phyloP scores from a whole-genome alignment of 1,284 basidiomycete genomes.

The Trichosporon sp. region DNA sequence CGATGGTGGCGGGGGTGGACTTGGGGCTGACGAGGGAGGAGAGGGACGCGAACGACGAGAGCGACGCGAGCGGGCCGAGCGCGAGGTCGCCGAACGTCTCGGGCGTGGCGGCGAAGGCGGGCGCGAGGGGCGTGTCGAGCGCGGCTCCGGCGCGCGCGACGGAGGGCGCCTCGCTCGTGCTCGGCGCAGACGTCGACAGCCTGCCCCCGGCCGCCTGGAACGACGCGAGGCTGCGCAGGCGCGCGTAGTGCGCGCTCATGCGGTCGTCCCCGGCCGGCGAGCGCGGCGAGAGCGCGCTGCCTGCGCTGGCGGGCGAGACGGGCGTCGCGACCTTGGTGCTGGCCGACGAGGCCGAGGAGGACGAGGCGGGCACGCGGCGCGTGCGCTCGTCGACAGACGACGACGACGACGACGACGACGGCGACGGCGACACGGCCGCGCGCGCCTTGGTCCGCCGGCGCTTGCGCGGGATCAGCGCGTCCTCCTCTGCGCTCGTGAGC shows the following conservation, averaged over 20 bases:
- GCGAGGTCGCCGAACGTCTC: constrained; percentile 18
- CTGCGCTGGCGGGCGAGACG: neutral
- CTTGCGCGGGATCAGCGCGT: constrained; percentile 22
- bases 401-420: neutral
- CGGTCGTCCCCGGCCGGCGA: neutral
- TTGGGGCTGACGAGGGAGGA: neutral
- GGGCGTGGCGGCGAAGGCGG: constrained; percentile 20
- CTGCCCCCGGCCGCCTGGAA: neutral
- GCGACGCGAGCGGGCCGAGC: constrained; percentile 7
- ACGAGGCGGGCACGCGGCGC: neutral
- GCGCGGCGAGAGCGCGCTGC: constrained; percentile 2
- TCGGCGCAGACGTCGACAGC: neutral
- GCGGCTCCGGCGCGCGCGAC: constrained; percentile 12
- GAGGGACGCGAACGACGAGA: neutral
- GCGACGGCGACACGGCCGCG: constrained; percentile 3
- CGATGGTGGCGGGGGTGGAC: neutral
- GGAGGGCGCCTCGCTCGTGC: neutral
- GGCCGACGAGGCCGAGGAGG: neutral
- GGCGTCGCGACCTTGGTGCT: constrained; percentile 5
- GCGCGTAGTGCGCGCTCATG: neutral
- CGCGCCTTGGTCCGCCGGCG: constrained; percentile 20
- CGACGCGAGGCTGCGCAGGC: neutral
- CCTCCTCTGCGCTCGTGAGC: constrained; percentile 20
- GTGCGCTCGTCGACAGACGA: constrained; percentile 6
- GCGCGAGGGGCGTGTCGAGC: constrained; percentile 19